Conservation (phyloP, 495 filamentous ascomycete genomes). For the Aspergillus kassunensis region DNA sequence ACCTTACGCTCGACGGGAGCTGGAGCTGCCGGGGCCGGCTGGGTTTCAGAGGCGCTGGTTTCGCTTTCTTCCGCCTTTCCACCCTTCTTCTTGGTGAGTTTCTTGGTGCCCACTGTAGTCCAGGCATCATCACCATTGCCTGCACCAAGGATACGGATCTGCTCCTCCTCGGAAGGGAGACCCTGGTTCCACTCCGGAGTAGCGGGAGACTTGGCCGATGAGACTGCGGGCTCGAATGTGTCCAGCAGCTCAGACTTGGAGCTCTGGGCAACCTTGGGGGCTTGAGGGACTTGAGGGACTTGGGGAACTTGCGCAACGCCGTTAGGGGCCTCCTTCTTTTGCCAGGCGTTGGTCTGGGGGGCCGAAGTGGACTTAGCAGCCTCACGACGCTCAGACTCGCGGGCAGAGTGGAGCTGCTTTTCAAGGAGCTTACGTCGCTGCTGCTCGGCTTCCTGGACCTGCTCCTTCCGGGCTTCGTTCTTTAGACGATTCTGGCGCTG, state of each 20-base stretch:
- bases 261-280: too few species aligned
- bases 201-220: slow-evolving; percentile 28
- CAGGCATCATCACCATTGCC: slow-evolving; percentile 59
- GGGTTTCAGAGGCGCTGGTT: slow-evolving; percentile 37
- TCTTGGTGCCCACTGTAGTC: slow-evolving; percentile 74
- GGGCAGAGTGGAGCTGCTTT: slow-evolving; percentile 73
- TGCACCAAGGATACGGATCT: slow-evolving; percentile 64
- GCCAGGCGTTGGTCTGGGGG: slow-evolving; percentile 61
- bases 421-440: slow-evolving; percentile 67
- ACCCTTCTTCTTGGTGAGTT: slow-evolving; percentile 52
- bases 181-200: slow-evolving; percentile 49
- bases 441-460: slow-evolving; percentile 69
- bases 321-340: slow-evolving; percentile 36
- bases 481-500: slow-evolving; percentile 83
- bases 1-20: slow-evolving; percentile 37
- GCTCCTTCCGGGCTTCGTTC: slow-evolving; percentile 66
- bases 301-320: slow-evolving; percentile 24
- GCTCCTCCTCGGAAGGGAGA: slow-evolving; percentile 80
- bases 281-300: slow-evolving; percentile 18
- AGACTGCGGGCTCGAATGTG: slow-evolving; percentile 60
- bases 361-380: slow-evolving; percentile 66
- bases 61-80: slow-evolving; percentile 43
- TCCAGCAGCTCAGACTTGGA: slow-evolving; percentile 59
- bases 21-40: slow-evolving; percentile 28
- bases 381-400: slow-evolving; percentile 70